Evolutionary conservation across 106 monocot species (phyloP).

Genomic region (Allium cepa): DNA sequence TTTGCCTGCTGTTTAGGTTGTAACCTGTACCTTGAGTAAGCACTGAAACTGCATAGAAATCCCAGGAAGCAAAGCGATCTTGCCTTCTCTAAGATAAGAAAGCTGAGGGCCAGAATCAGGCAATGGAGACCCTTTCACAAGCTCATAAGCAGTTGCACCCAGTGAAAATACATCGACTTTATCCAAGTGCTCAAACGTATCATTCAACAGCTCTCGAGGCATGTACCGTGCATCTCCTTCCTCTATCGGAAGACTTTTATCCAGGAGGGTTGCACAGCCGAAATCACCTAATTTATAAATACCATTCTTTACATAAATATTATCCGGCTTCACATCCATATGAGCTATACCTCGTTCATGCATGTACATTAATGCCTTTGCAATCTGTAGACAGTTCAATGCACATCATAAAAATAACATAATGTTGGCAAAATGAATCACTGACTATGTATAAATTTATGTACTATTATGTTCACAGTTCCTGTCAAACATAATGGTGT

Average conservation of each 20-base stretch:
- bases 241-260: constrained; percentile 69
- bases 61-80: constrained; percentile 81
- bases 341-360: constrained; percentile 83
- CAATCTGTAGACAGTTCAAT: constrained; percentile 37
- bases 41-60: constrained; percentile 66
- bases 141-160: constrained; percentile 74
- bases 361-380: constrained; percentile 70
- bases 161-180: constrained; percentile 96
- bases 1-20: neutral
- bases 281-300: constrained; percentile 93
- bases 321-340: constrained; percentile 95
- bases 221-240: constrained; percentile 95
- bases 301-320: constrained; percentile 80
- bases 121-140: constrained; percentile 68
- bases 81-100: constrained; percentile 73
- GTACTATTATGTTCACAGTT: too few relatives aligned
- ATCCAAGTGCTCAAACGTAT: constrained; percentile 79
- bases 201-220: constrained; percentile 89
- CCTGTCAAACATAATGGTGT: too few relatives aligned
- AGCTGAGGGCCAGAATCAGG: constrained; percentile 86
- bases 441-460: too few relatives aligned
- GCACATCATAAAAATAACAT: neutral
- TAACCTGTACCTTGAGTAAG: constrained; percentile 56
- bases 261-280: constrained; percentile 82
- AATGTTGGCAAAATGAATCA: too few relatives aligned